Evolutionary conservation across 768 basidiomycete genomes (phyloP).

Genomic region (Pisolithus sp.): DNA sequence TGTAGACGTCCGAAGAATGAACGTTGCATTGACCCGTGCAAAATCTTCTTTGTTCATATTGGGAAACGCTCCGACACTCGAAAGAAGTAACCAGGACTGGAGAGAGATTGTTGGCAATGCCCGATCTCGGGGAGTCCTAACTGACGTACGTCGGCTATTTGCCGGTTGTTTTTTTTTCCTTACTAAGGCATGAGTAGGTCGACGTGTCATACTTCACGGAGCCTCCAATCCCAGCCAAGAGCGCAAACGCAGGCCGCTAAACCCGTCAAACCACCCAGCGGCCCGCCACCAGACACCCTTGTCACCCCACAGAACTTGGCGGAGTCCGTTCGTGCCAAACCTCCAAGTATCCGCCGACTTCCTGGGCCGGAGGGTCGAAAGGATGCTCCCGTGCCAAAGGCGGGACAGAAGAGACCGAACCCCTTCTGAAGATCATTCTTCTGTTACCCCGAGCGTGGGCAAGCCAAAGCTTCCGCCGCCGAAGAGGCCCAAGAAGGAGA

Average conservation of each 20-base stretch:
- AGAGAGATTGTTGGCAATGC: slow-evolving; percentile 73
- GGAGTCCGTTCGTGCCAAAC: slow-evolving; percentile 23
- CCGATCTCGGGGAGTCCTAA: slow-evolving; percentile 50
- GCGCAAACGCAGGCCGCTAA: slow-evolving; percentile 13
- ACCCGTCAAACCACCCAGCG: slow-evolving; percentile 16
- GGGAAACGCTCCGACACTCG: slow-evolving; percentile 84
- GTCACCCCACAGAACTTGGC: slow-evolving; percentile 33
- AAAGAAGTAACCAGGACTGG: slow-evolving; percentile 81
- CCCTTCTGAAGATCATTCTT: slow-evolving; percentile 7
- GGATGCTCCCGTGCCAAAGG: slow-evolving; percentile 4
- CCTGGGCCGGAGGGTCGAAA: slow-evolving; percentile 4
- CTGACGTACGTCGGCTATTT: slow-evolving; percentile 42
- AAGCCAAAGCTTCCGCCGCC: slow-evolving; percentile 22
- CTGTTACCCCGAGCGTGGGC: slow-evolving; percentile 15
- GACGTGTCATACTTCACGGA: slow-evolving; percentile 36
- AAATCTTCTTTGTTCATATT: slow-evolving; percentile 91
- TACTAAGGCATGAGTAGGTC: slow-evolving; percentile 14
- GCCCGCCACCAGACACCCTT: slow-evolving; percentile 24
- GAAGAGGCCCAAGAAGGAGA: slow-evolving; percentile 30
- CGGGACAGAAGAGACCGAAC: slow-evolving; percentile 18
- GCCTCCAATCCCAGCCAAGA: slow-evolving; percentile 10
- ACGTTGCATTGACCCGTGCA: slow-evolving; percentile 97
- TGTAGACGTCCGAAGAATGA: slow-evolving; percentile 82
- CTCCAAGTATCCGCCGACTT: slow-evolving; percentile 10
- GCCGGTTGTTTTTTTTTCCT: slow-evolving; percentile 2